Evolutionary conservation across 2,329 filamentous ascomycete genomes (phyloP).

Genomic region (Fusarium sp.): DNA sequence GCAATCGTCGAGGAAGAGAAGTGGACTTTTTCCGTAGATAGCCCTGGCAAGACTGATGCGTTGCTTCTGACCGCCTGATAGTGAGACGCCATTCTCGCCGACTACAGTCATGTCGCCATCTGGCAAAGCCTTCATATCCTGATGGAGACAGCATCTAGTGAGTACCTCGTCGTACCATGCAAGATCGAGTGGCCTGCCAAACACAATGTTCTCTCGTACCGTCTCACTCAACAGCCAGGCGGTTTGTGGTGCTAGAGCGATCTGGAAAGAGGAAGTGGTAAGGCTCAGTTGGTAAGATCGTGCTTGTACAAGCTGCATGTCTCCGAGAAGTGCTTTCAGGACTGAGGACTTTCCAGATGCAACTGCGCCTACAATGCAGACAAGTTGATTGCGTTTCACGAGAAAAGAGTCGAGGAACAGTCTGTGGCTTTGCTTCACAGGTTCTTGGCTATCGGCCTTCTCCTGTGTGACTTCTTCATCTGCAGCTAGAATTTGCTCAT

Average conservation of each 20-base stretch:
- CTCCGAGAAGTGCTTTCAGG: conserved; percentile 14
- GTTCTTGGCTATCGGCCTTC: neutral
- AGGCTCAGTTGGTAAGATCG: conserved; percentile 5
- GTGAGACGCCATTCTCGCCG: conserved; percentile 29
- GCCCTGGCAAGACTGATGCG: conserved; percentile 33
- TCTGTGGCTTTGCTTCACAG: neutral
- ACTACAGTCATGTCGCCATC: conserved; percentile 35
- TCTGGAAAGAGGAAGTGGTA: conserved; percentile 7
- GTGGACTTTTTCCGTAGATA: conserved; percentile 20
- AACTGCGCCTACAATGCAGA: conserved; percentile 22
- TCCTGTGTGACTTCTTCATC: neutral
- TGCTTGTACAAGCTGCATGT: conserved; percentile 25
- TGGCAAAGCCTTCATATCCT: conserved; percentile 15
- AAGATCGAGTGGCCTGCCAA: conserved; percentile 10
- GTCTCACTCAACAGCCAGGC: conserved; percentile 33
- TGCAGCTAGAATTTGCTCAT: neutral
- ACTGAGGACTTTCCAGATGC: conserved; percentile 32
- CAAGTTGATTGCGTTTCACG: conserved; percentile 9
- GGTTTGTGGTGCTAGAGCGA: conserved; percentile 20
- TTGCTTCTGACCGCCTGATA: conserved; percentile 31
- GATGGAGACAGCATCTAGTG: conserved; percentile 19
- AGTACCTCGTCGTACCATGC: conserved; percentile 32
- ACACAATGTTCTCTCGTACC: conserved; percentile 25
- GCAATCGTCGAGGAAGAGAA: conserved; percentile 30
- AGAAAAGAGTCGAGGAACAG: conserved; percentile 1